Base-by-base conservation (phyloP, 106 monocot species). In the Apostasia shenzhenica region DNA sequence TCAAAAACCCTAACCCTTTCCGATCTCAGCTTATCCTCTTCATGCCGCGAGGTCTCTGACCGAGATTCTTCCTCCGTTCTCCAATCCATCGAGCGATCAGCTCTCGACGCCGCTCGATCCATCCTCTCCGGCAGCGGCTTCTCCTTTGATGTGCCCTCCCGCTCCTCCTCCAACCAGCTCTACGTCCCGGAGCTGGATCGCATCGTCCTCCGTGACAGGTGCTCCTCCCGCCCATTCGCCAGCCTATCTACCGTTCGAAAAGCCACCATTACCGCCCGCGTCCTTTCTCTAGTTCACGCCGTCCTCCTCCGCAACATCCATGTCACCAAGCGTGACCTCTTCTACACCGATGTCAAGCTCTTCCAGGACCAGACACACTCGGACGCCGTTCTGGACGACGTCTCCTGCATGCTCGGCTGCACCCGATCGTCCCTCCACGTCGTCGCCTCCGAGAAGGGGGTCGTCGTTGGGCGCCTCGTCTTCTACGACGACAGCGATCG, bases 271-370 rank as follows among this genome's bases (percentile, higher is more conserved):
- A 99, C 97, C 5, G 81, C 87, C 40, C 85, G 85, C 63, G 89
- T 99, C 55, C 73, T 99, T 50, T 76, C 84, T 41, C 81, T 99
- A 54, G 70, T 99, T 76, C 81, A 99, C 71, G 79, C 79, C 48
- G 84, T 88, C 4, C 87, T 92, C 61, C 80, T 75, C 59, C 76
- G 81, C 60, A 61, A 79, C 59, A 99, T 99, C 75, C 97, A 99
- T 67, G 97, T 99, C 51, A 99, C 97, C 10, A 99, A 99, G 85
- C 84, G 97, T 5, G 97, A 99, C 63, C 87, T 99, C 51, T 99
- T 99, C 83, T 99, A 99, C 79, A 99, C 97, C 14, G 97, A 99
- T 70, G 97, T 90, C 68, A 99, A 99, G 86, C 87, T 99, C 41
- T 99, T 99, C 72, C 75, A 80, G 70, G 97, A 99, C 73, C 97